Evolutionary conservation across 345 rosid genomes (phyloP), one percentile per base, ranked within the genome.

Genomic region (Eutrema heterophyllum): DNA sequence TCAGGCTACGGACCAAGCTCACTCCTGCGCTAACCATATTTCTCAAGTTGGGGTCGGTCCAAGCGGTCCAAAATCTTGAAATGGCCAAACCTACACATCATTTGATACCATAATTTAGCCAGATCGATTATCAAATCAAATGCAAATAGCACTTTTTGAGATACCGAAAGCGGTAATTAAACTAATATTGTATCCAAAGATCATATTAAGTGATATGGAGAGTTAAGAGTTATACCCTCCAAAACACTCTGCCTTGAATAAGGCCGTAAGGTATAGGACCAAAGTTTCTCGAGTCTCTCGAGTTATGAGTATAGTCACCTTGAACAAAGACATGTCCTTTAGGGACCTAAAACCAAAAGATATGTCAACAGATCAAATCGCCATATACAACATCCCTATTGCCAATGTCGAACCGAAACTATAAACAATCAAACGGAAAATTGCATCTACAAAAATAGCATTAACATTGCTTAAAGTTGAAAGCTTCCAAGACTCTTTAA

Each of bases 181-280:
- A 56, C 12, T 29, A 14, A 10, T 10, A 0, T 16, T 4, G 9
- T 43, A 9, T 38, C 9, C 2, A 43, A 63, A 30, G 24, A 49
- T 4, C 40, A 18, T 18, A 35, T 53, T 30, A 11, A 39, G 35
- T 21, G 14, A 35, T 14, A 13, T 69, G 27, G 6, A 36, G 70
- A 36, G 57, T 5, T 57, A 27, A 27, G 16, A 41, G 24, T 21
- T 16, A 59, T 75, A 92, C 96, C 88, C 85, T 84, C 84, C 86
- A 92, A 63, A 85, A 70, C 1, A 83, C 75, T 82, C 72, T 86
- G 70, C 86, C 93, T 68, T 84, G 79, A 58, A 90, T 68, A 83
- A 90, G 98, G 16, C 86, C 90, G 51, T 81, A 88, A 41, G 98
- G 90, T 74, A 92, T 71, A 5, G 96, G 82, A 41, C 98, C 98